Conservation (phyloP, 192 early-diverging fungal genomes). For the Lunasporangiospora selenospora region DNA sequence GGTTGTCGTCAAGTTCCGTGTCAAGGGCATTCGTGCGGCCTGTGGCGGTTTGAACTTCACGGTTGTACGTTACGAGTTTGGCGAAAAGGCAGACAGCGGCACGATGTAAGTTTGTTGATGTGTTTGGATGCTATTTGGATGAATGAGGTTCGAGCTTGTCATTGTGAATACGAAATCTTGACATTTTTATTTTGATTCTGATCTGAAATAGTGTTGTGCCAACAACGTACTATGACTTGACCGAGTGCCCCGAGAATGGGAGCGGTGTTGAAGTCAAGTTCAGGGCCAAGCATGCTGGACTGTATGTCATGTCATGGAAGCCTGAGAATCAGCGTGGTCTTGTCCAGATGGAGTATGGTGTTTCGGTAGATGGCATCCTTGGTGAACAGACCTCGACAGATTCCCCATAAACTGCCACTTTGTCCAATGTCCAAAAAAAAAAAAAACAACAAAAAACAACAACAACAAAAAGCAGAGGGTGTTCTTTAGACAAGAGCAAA, state of each 20-base stretch:
- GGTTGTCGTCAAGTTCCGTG: constrained; percentile 39
- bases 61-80: constrained; percentile 39
- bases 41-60: constrained; percentile 46
- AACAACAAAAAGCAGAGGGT: too few species aligned
- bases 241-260: constrained; percentile 21
- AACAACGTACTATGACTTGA: constrained; percentile 29
- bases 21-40: constrained; percentile 41
- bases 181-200: neutral
- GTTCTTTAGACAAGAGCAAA: too few species aligned
- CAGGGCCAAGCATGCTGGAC: constrained; percentile 30
- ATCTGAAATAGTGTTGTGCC: constrained; percentile 45
- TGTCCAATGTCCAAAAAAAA: too few species aligned
- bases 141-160: neutral
- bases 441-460: too few species aligned
- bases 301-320: constrained; percentile 45
- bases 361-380: constrained; percentile 32
- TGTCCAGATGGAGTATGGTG: constrained; percentile 46
- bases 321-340: constrained; percentile 31
- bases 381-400: constrained; percentile 29
- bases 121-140: too few species aligned
- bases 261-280: constrained; percentile 42
- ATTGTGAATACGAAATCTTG: neutral
- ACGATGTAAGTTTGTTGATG: constrained; percentile 27
- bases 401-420: constrained; percentile 23
- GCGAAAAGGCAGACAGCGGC: constrained; percentile 33